Conservation (phyloP, 2,329 filamentous ascomycete species). For the Trichoderma aggressivum region DNA sequence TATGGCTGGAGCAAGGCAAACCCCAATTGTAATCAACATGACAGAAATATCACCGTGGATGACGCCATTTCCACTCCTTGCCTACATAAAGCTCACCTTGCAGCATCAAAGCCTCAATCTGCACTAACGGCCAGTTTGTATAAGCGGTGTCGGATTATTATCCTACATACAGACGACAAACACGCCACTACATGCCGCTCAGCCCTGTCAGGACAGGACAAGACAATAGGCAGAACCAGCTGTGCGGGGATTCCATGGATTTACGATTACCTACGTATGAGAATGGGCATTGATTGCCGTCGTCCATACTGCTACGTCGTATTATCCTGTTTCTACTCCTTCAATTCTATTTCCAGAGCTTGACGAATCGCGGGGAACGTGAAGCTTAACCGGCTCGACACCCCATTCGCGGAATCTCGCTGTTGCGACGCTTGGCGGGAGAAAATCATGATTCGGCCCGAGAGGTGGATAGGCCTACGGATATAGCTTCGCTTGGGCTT, state of each 20-base stretch:
- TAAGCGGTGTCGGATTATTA: not conserved
- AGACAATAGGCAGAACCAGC: not conserved
- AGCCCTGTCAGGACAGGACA: not conserved
- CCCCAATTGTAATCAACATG: not conserved
- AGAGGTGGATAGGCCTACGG: not conserved
- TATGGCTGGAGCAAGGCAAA: not conserved
- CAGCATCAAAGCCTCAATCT: not conserved
- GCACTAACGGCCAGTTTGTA: not conserved
- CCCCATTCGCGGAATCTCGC: slow-evolving; percentile 19
- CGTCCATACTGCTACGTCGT: no score
- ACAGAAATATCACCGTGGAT: not conserved
- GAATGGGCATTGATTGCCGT: no score
- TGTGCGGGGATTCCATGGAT: not conserved
- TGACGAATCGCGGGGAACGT: slow-evolving; percentile 18
- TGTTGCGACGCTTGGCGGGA: not conserved
- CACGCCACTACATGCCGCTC: not conserved
- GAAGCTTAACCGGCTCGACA: not conserved
- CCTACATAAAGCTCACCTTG: not conserved
- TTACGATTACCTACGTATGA: not conserved
- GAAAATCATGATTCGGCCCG: slow-evolving; percentile 12
- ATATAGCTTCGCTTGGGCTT: not conserved
- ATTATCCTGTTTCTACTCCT: not conserved
- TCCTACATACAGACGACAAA: not conserved
- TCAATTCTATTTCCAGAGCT: not conserved
- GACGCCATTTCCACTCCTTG: not conserved